These are phyloP conservation scores for Macroventuria anomochaeta DNA, from an alignment of 2,329 filamentous ascomycete genomes.

Conservation along the genomic window DNA sequence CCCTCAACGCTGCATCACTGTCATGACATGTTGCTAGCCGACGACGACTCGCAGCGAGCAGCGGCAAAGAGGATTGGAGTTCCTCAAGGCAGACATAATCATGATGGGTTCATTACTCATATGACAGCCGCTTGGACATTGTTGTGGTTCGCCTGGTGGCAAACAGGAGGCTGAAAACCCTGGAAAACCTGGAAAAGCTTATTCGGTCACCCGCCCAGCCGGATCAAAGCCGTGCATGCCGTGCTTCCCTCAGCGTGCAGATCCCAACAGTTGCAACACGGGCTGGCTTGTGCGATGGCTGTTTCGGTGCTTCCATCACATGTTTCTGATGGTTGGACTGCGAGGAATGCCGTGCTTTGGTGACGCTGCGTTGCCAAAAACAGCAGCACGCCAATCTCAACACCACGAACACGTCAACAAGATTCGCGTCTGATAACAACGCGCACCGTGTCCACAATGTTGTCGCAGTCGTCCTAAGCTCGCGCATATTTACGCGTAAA, in stretches of 20 bases:
- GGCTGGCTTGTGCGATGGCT: slow-evolving; percentile 17
- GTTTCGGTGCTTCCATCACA: slow-evolving; percentile 30
- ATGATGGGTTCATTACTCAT: slow-evolving; percentile 14
- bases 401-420: background rate
- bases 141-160: slow-evolving; percentile 30
- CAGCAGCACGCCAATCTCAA: slow-evolving; percentile 11
- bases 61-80: background rate
- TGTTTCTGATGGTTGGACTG: slow-evolving; percentile 16
- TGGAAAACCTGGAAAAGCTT: slow-evolving; percentile 31
- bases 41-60: background rate
- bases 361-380: slow-evolving; percentile 8
- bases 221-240: slow-evolving; percentile 13
- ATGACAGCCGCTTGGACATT: slow-evolving; percentile 12
- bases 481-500: background rate
- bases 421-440: background rate
- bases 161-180: slow-evolving; percentile 36
- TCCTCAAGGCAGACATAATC: slow-evolving; percentile 6
- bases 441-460: slow-evolving; percentile 1
- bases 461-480: background rate
- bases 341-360: slow-evolving; percentile 6
- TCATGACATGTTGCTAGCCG: background rate
- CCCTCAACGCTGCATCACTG: slow-evolving; percentile 2
- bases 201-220: slow-evolving; percentile 21
- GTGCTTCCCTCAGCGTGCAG: slow-evolving; percentile 17
- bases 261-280: slow-evolving; percentile 33